Base-by-base conservation (phyloP, 139 green algal species). In the Asterochloris erici region DNA sequence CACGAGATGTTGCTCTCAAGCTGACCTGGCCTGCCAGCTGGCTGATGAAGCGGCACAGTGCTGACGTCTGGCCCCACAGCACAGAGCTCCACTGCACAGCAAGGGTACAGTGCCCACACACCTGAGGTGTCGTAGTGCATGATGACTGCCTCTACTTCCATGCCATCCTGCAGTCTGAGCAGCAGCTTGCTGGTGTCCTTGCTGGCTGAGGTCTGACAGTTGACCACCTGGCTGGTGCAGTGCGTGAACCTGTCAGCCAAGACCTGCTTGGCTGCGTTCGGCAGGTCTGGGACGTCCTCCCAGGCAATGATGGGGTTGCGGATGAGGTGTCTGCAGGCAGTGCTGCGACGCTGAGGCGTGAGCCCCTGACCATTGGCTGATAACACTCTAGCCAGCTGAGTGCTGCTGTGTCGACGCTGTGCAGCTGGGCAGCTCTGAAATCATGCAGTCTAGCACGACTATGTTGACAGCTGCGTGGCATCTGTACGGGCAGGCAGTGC, bases 91-190 rank as follows among this genome's bases (percentile, higher is more conserved):
- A 54, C 38, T 10, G 38, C 38, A 54, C 38, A 54, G 2, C 38
- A 54, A 54, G 38, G n/a, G 38, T 54, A 54, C 66, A 26, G 66
- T 21, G 66, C n/a, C 24, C n/a, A 16, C 0, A 19, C 19, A 92
- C 87, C 86, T 82, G 84, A 88, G 14, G 91, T 91, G 81, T 96
- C 92, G 68, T 97, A 97, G n/a, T 87, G 83, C 95, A 98, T 98
- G 21, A 98, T 87, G 10, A 98, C 95, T 0, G 92, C 86, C 84
- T 99, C 96, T 63, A 98, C 91, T 60, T 91, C 84, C 81, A 97
- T 86, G 23, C 96, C 96, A 78, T 99, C 96, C 88, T 99, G 94
- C 81, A 98, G 89, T 87, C 92, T 79, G 16, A 98, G 81, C 77
- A 98, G 86, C 83, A 98, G 89, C 88, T 98, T 98, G 60, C 87